Base-by-base conservation (phyloP, 1,284 basidiomycete species). In the Mycena sp. region DNA sequence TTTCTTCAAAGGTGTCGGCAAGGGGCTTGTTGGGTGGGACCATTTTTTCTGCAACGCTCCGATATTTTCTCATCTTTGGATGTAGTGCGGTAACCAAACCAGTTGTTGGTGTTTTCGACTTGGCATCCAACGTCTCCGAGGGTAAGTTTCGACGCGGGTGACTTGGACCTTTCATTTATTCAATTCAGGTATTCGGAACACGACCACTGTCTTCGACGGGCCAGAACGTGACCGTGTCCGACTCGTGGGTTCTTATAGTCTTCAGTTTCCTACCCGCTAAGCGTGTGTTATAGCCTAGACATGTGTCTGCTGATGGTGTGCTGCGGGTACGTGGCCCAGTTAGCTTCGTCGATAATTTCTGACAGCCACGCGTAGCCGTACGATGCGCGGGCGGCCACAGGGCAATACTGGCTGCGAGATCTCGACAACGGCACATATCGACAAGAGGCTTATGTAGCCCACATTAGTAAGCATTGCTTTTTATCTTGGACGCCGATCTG, bases 1-100 rank as follows among this genome's bases (percentile, higher is more conserved):
- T 5, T 99, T 99, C 80, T 95, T 99, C 82, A 98, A 98, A 77
- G 98, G 98, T 14, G 88, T 99, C 29, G 98, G 98, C 16, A 98
- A 98, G 76, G 97, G 97, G 11, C 81, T 99, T 55, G 95, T 98
- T 60, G 97, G 97, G 91, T 95, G 74, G 61, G 88, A n/a, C n/a
- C n/a, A n/a, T n/a, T 76, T 11, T 51, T 32, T 6, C 6, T 26
- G 16, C 9, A 4, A 23, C 11, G 12, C 19, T 48, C 12, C 10
- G 1, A 12, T 50, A 48, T 28, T 26, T 10, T 52, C 29, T 55
- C 38, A 37, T 53, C 29, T n/a, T 45, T 67, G 51, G 69, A 71
- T 65, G 45, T 69, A 95, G 94, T 26, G 93, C 87, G 40, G 89
- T 99, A 54, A 98, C 98, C 6, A 99, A 99, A 78, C 98, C 98